These are phyloP conservation scores for Cercospora zeina DNA, from an alignment of 2,329 filamentous ascomycete genomes.

Conservation along the genomic window DNA sequence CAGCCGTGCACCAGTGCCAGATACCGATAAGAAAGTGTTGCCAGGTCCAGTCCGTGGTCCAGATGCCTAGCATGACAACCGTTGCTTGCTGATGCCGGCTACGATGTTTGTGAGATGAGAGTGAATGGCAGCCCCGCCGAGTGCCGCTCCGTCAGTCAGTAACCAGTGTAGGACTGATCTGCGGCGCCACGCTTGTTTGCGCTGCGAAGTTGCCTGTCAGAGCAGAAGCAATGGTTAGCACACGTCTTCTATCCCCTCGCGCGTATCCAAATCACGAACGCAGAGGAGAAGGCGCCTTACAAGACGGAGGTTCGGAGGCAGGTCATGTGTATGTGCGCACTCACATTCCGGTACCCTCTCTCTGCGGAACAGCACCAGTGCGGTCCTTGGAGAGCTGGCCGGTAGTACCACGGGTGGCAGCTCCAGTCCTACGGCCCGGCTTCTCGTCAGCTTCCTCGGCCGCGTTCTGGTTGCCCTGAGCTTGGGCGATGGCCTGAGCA, in stretches of 20 bases:
- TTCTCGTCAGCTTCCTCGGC: slow-evolving; percentile 69
- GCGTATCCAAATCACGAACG: slow-evolving; percentile 71
- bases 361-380: slow-evolving; percentile 70
- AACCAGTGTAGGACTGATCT: slow-evolving; percentile 52
- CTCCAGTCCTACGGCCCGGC: slow-evolving; percentile 58
- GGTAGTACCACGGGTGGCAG: slow-evolving; percentile 64
- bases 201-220: slow-evolving; percentile 54
- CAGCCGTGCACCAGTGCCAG: slow-evolving; percentile 36
- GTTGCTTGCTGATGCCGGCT: slow-evolving; percentile 25
- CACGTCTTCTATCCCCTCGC: slow-evolving; percentile 59
- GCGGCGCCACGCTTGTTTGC: slow-evolving; percentile 51
- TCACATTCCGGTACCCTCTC: slow-evolving; percentile 96
- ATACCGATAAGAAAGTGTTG: slow-evolving; percentile 39
- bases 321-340: slow-evolving; percentile 62
- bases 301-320: slow-evolving; percentile 49
- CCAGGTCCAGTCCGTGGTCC: slow-evolving; percentile 25
- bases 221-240: slow-evolving; percentile 45
- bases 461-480: slow-evolving; percentile 63
- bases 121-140: slow-evolving; percentile 44
- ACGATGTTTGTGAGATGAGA: slow-evolving; percentile 32
- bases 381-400: slow-evolving; percentile 64
- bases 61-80: slow-evolving; percentile 28
- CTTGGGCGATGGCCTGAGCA: slow-evolving; percentile 86
- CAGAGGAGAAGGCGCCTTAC: slow-evolving; percentile 87
- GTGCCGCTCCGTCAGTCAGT: slow-evolving; percentile 47